Percentiles rank a stretch among this genome's conserved stretches.
Conservation (phyloP, 345 rosid species). For the Salix arbutifolia region DNA sequence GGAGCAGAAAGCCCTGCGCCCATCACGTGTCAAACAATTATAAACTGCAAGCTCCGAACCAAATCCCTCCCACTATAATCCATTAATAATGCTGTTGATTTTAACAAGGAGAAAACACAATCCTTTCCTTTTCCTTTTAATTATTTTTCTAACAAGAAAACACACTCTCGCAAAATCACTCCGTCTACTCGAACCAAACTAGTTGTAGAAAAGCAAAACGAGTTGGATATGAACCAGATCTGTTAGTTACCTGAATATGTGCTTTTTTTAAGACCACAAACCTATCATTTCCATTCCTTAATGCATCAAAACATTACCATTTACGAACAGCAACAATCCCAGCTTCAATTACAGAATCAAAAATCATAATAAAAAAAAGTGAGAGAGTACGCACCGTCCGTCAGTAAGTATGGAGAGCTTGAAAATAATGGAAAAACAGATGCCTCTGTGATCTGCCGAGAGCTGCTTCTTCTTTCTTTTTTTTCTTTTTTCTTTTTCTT, state of each 20-base stretch:
- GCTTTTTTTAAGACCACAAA: slow-evolving; percentile 28
- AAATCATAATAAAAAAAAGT: slow-evolving; percentile 2
- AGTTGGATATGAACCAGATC: slow-evolving; percentile 44
- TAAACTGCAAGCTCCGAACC: neutral
- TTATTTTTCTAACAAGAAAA: no score
- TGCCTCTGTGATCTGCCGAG: slow-evolving; percentile 12
- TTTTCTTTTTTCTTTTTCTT: neutral
- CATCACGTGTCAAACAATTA: neutral
- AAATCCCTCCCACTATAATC: neutral
- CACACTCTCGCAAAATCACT: neutral
- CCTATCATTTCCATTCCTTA: slow-evolving; percentile 32
- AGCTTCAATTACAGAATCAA: neutral
- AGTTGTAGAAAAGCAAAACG: neutral
- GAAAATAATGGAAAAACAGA: slow-evolving; percentile 27
- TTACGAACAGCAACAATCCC: neutral
- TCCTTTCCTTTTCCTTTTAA: no score
- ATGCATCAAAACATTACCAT: slow-evolving; percentile 7
- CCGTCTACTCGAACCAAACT: neutral
- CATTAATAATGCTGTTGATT: neutral
- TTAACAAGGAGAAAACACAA: neutral
- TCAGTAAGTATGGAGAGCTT: slow-evolving; percentile 26
- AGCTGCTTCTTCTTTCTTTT: slow-evolving; percentile 12
- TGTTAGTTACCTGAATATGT: slow-evolving; percentile 43
- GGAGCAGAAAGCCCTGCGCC: slow-evolving; percentile 19
- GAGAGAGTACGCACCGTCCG: slow-evolving; percentile 30